Evolutionary conservation across 345 rosid genomes (phyloP).

Genomic region (Murraya koenigii): DNA sequence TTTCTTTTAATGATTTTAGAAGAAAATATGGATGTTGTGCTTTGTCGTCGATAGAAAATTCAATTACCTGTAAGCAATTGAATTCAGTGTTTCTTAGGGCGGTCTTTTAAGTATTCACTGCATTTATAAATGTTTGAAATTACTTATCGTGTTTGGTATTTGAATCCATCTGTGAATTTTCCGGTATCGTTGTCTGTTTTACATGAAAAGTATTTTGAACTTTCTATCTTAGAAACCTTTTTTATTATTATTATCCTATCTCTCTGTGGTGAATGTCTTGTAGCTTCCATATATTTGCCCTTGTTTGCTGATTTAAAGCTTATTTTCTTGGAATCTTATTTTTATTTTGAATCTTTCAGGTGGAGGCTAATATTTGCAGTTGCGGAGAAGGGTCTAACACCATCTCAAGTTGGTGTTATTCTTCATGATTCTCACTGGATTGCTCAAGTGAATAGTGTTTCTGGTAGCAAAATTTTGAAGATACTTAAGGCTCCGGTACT

Average conservation of each 20-base stretch:
- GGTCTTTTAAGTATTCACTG: not conserved
- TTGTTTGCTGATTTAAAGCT: not conserved
- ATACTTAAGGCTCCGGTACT: slow-evolving; percentile 57
- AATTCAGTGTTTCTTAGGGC: not conserved
- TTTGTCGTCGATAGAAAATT: too few species aligned
- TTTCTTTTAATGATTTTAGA: too few species aligned
- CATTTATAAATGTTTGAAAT: not conserved
- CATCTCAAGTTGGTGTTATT: slow-evolving; percentile 72
- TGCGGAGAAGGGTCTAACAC: slow-evolving; percentile 71
- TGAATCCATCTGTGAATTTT: not conserved
- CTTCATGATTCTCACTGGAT: slow-evolving; percentile 71
- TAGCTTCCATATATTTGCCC: not conserved
- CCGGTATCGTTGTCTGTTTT: not conserved
- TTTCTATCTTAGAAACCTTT: too few species aligned
- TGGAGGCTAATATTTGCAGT: slow-evolving; percentile 68
- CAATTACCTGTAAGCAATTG: not conserved
- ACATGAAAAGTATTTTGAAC: not conserved
- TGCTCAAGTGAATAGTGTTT: slow-evolving; percentile 66
- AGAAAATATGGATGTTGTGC: not conserved
- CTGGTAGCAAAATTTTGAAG: slow-evolving; percentile 65
- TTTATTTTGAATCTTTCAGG: slow-evolving; percentile 19
- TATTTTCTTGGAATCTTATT: not conserved
- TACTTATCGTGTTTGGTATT: not conserved
- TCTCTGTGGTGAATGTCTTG: too few species aligned
- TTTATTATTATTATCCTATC: too few species aligned